Conservation (phyloP, 305 asterid genomes). For the Solanum hybrid region DNA sequence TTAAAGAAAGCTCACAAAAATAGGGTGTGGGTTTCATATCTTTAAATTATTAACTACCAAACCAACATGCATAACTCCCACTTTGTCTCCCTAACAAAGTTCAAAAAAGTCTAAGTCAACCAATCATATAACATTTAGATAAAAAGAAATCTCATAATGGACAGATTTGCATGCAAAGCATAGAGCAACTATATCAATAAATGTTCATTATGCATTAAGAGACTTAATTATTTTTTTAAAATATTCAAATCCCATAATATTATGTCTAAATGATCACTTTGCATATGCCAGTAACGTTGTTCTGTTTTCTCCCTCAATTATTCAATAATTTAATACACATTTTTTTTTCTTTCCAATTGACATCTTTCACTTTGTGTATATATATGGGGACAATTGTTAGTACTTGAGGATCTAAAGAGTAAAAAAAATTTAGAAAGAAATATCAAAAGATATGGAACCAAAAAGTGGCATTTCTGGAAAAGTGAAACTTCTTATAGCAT, state of each 20-base stretch:
- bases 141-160: conserved; percentile 7
- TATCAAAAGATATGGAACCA: conserved; percentile 37
- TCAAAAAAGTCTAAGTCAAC: conserved; percentile 44
- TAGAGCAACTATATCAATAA: conserved; percentile 11
- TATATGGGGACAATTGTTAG: background rate
- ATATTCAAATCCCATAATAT: conserved; percentile 23
- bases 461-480: conserved; percentile 32
- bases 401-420: conserved; percentile 8
- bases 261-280: conserved; percentile 29
- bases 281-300: conserved; percentile 46
- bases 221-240: background rate
- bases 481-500: conserved; percentile 52
- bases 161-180: conserved; percentile 18
- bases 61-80: conserved; percentile 54
- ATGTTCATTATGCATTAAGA: conserved; percentile 16
- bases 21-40: background rate
- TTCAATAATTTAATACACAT: conserved; percentile 27
- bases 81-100: conserved; percentile 58
- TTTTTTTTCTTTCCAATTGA: background rate
- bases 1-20: background rate
- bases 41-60: conserved; percentile 23
- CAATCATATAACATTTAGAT: conserved; percentile 22
- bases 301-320: conserved; percentile 20
- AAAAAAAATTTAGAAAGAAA: conserved; percentile 6
- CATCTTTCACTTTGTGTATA: conserved; percentile 4